phyloP scores from a whole-genome alignment of 257 asterid species.

The Primulina tabacum region DNA sequence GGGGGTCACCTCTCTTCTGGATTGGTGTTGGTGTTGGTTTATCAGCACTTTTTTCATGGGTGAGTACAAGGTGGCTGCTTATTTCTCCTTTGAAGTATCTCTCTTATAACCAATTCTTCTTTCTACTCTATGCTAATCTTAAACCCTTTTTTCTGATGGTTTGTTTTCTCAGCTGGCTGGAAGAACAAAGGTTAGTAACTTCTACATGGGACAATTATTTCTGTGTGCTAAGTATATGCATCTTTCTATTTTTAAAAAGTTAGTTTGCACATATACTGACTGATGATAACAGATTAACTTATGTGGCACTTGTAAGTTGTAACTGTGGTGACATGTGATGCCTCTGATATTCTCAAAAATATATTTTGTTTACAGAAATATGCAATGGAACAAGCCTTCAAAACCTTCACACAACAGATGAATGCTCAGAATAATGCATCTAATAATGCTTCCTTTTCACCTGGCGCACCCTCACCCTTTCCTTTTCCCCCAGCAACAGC shows the following conservation, averaged over 20 bases:
- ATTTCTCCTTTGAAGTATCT: constrained; percentile 12
- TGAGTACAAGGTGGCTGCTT: constrained; percentile 34
- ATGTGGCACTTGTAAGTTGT: too few species aligned
- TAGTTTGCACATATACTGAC: background rate
- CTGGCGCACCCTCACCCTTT: too few species aligned
- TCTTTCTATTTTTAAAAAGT: background rate
- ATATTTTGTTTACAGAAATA: too few species aligned
- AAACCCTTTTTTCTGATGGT: constrained; percentile 20
- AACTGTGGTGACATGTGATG: too few species aligned
- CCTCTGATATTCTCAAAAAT: too few species aligned
- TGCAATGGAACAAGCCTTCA: too few species aligned
- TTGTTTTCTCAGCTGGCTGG: constrained; percentile 58
- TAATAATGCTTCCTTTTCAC: too few species aligned
- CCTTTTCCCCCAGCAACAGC: too few species aligned
- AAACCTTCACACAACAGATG: too few species aligned
- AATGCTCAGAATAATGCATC: too few species aligned
- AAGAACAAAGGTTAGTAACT: constrained; percentile 64
- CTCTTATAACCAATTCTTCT: background rate
- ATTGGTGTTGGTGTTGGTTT: constrained; percentile 93
- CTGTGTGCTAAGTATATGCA: background rate
- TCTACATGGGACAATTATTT: constrained; percentile 18
- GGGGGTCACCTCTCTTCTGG: constrained; percentile 97
- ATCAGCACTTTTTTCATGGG: constrained; percentile 91
- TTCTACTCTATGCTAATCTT: constrained; percentile 19
- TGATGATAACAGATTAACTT: too few species aligned